phyloP scores from a whole-genome alignment of 768 basidiomycete genomes.

The Naematelia encephala region DNA sequence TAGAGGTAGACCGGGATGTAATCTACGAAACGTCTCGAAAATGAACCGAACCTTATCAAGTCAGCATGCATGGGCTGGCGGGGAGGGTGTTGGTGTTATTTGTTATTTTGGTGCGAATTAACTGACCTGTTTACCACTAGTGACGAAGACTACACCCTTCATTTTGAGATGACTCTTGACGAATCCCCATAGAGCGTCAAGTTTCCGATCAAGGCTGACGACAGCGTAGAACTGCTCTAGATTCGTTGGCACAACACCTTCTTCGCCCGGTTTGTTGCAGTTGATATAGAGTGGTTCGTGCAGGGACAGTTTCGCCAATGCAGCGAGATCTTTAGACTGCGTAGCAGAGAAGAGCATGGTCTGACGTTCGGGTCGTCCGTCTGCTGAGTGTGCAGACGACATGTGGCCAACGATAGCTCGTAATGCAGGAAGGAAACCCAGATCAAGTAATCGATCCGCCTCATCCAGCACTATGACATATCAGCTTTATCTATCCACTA shows the following conservation, averaged over 20 bases:
- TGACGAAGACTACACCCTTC: slow-evolving; percentile 91
- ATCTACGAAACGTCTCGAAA: slow-evolving; percentile 89
- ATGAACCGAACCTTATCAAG: slow-evolving; percentile 69
- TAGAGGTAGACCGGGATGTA: slow-evolving; percentile 92
- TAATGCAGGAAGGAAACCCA: slow-evolving; percentile 87
- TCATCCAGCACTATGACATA: slow-evolving; percentile 93
- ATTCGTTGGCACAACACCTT: slow-evolving; percentile 61
- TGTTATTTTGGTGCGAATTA: no score
- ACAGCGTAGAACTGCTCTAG: slow-evolving; percentile 88
- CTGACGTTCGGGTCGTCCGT: slow-evolving; percentile 58
- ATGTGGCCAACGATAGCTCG: slow-evolving; percentile 89
- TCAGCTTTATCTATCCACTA: no score
- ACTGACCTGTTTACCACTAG: slow-evolving; percentile 81
- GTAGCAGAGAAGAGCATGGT: slow-evolving; percentile 96
- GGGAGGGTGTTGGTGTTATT: background rate
- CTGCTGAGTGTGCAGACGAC: slow-evolving; percentile 52
- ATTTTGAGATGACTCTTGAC: slow-evolving; percentile 87
- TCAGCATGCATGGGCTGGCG: background rate
- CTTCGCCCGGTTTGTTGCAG: slow-evolving; percentile 52
- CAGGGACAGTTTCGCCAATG: slow-evolving; percentile 74
- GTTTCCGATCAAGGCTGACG: slow-evolving; percentile 77
- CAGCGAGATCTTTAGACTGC: slow-evolving; percentile 72
- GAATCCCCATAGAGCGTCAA: slow-evolving; percentile 89
- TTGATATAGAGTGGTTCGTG: slow-evolving; percentile 73
- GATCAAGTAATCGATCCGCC: slow-evolving; percentile 92